A percentile compares a stretch with the other conserved stretches of the same genome.
These are phyloP conservation scores for Picea abies DNA, from an alignment of 83 land plant species.

Conservation along the genomic window DNA sequence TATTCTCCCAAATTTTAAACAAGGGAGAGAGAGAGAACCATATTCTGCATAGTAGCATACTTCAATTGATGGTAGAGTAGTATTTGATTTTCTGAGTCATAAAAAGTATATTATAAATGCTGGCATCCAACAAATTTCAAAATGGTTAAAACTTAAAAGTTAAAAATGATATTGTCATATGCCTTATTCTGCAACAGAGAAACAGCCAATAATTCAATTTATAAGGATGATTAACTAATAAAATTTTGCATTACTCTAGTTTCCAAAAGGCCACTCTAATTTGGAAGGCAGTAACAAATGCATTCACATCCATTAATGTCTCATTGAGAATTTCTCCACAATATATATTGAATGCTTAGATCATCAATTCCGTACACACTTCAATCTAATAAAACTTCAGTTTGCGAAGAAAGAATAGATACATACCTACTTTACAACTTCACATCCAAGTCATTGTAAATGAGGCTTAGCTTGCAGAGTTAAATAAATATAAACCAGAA, in stretches of 20 bases:
- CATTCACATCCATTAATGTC: neutral
- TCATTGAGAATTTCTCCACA: neutral
- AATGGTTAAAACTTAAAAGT: no score
- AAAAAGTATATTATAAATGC: no score
- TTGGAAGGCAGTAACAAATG: neutral
- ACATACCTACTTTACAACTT: neutral
- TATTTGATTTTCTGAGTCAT: no score
- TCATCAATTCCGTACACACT: neutral
- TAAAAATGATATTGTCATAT: no score
- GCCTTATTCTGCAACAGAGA: no score
- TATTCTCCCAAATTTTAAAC: neutral
- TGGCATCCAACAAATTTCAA: no score
- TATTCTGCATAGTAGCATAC: neutral
- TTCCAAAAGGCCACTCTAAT: no score
- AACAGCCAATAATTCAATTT: no score
- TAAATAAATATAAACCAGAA: neutral
- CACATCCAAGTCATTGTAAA: neutral
- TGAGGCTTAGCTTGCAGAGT: neutral
- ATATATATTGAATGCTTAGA: neutral
- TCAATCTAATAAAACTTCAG: neutral
- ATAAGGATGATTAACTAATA: no score
- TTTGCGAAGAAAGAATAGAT: neutral
- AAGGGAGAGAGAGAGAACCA: neutral
- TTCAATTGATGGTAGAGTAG: no score
- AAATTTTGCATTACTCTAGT: no score